Conservation (phyloP, 1,284 basidiomycete genomes). For the Meira miltonrushii region DNA sequence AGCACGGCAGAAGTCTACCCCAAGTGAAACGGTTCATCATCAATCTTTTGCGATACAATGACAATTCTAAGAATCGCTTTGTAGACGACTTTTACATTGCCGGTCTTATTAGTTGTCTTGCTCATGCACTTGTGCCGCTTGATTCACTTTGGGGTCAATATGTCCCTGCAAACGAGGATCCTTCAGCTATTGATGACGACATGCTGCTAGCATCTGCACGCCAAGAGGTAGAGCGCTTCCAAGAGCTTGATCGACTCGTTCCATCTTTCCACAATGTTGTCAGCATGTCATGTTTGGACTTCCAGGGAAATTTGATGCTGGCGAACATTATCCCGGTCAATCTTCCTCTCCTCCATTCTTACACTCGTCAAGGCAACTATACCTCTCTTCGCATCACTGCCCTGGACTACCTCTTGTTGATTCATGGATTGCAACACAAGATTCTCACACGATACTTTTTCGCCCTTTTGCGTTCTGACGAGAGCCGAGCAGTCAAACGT, state of each 20-base stretch:
- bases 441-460: constrained; percentile 80
- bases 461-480: constrained; percentile 79
- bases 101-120: constrained; percentile 75
- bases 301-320: constrained; percentile 32
- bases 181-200: constrained; percentile 32
- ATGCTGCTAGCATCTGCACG: constrained; percentile 31
- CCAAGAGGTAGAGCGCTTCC: constrained; percentile 70
- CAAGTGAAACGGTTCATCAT: constrained; percentile 86
- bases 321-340: constrained; percentile 69
- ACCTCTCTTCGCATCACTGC: constrained; percentile 83
- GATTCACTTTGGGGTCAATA: constrained; percentile 26
- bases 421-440: constrained; percentile 61
- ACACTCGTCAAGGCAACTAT: constrained; percentile 72
- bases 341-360: constrained; percentile 73
- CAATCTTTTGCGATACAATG: constrained; percentile 85
- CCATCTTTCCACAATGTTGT: constrained; percentile 92
- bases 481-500: constrained; percentile 73
- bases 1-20: constrained; percentile 73
- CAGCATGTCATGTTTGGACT: constrained; percentile 64
- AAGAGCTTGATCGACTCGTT: constrained; percentile 89
- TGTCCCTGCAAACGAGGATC: constrained; percentile 30
- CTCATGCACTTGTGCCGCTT: constrained; percentile 63
- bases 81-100: constrained; percentile 89
- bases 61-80: constrained; percentile 87
- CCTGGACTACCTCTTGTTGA: constrained; percentile 86